Evolutionary conservation across 805 yeast species (phyloP).

Genomic region (Candida krabiensis): DNA sequence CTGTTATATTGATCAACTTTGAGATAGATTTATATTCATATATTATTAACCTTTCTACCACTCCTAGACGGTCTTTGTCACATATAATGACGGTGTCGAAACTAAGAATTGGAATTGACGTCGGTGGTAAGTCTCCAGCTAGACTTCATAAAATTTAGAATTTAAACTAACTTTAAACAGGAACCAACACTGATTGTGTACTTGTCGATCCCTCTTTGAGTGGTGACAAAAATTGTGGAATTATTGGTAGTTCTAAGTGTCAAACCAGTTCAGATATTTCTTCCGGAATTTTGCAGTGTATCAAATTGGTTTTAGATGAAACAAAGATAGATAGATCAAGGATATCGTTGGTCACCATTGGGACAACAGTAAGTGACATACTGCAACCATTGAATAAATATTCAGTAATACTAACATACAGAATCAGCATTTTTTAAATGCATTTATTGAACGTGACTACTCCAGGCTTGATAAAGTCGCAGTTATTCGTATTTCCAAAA

Average conservation of each 20-base stretch:
- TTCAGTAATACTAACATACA: neutral
- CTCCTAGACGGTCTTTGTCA: no score
- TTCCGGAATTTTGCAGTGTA: conserved; percentile 39
- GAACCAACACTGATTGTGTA: conserved; percentile 50
- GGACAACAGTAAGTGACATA: conserved; percentile 36
- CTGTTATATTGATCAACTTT: no score
- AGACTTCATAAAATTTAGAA: neutral
- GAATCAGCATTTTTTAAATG: conserved; percentile 43
- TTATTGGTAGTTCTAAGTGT: conserved; percentile 41
- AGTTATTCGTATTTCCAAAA: conserved; percentile 42
- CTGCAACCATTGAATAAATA: neutral
- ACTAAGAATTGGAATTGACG: conserved; percentile 11
- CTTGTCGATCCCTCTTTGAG: conserved; percentile 36
- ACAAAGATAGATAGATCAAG: conserved; percentile 20
- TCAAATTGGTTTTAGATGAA: conserved; percentile 30
- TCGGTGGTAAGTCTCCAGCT: conserved; percentile 6
- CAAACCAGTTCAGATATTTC: conserved; percentile 44
- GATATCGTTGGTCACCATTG: conserved; percentile 43
- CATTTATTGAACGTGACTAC: conserved; percentile 44
- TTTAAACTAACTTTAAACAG: conserved; percentile 17
- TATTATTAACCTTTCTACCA: no score
- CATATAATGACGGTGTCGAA: conserved; percentile 7
- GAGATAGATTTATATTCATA: no score
- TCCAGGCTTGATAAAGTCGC: conserved; percentile 43
- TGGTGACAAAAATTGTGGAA: conserved; percentile 27